Base-by-base conservation (phyloP, 2,329 filamentous ascomycete genomes). In the Ustilaginoidea virens region DNA sequence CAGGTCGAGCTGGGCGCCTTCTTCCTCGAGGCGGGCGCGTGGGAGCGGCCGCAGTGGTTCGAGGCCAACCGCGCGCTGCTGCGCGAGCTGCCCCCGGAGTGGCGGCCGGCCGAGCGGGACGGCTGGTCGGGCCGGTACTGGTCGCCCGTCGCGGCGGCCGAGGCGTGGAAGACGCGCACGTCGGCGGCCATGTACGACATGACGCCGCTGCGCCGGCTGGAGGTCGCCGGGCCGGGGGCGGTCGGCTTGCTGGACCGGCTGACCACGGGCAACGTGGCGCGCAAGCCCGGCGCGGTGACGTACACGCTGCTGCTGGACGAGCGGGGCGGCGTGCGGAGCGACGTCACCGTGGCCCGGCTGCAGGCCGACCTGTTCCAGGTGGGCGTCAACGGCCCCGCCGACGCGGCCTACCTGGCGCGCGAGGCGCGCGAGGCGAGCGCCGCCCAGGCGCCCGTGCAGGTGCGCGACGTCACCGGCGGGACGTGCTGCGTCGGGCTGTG, bases 21-120 rank as follows among this genome's bases (percentile, higher is more conserved):
- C 37, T 75, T 74, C 47, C 56, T 75, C 4, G 72, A 74, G 36
- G 50, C 54, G 3, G 63, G 63, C 10, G 69, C 63, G 0, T 76
- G 71, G 71, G 71, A 76, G 40, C 61, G 69, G 1, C 71, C 71
- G 3, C 63, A 68, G 32, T 75, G 69, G 69, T 76, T 66, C 28
- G 63, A 71, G 35, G 51, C 58, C 0, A 76, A 76, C 37, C 55
- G 55, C 10, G 43, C 54, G 4, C 51, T 75, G 2, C 40, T 75
- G 2, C 48, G 56, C 5, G 48, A 57, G 1, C 44, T 75, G 4
- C 70, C 72, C 0, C 39, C 52, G 0, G 51, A 59, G 23, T 75
- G 69, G 69, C 52, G 52, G 33, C 66, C 69, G 0, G 51, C 61
- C 1, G 59, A 63, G 21, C 60, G 70, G 8, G 71, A 76, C 41